Evolutionary conservation across 768 basidiomycete species (phyloP), one percentile per base, ranked within the genome.

Genomic region (Termitomyces sp.): DNA sequence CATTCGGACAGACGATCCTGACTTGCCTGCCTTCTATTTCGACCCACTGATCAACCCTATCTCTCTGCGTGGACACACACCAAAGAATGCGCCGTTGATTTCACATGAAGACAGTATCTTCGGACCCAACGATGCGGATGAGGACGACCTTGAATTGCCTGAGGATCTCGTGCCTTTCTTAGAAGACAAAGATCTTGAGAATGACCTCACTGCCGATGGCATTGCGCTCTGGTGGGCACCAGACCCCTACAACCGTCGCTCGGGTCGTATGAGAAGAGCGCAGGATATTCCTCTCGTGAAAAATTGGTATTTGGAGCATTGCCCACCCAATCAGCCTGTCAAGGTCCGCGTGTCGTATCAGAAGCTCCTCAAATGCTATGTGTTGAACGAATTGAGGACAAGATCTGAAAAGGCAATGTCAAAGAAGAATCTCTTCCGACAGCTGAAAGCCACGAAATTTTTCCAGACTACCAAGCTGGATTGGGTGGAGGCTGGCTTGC

Each of bases 261-360:
- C 91, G 30, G 97, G 97, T 0, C 83, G 89, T 46, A 98, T 90
- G 82, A 84, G 95, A 58, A 83, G 97, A 59, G 95, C 96, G 0
- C 95, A 98, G 72, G 97, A 99, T 70, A 73, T 99, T 1, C 95
- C 96, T 2, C 79, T 98, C 55, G 92, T 98, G 66, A 98, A 99
- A 80, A 92, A 93, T 67, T 99, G 95, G 93, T 99, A 98, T 69
- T 80, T 98, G 32, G 97, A 99, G 71, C 97, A 99, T 70, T 98
- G 96, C 69, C 97, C 97, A 35, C 93, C 95, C 0, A 88, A 87
- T 47, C 95, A 97, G 69, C 86, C 95, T 0, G 96, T 98, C 70
- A 99, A 99, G 82, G 93, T 98, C 67, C 89, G 97, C 62, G 97
- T 99, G 0, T 98, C 96, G 38, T 98, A 99, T 70, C 97, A 99